phyloP scores from a whole-genome alignment of 345 rosid species.

The Mangifera indica region DNA sequence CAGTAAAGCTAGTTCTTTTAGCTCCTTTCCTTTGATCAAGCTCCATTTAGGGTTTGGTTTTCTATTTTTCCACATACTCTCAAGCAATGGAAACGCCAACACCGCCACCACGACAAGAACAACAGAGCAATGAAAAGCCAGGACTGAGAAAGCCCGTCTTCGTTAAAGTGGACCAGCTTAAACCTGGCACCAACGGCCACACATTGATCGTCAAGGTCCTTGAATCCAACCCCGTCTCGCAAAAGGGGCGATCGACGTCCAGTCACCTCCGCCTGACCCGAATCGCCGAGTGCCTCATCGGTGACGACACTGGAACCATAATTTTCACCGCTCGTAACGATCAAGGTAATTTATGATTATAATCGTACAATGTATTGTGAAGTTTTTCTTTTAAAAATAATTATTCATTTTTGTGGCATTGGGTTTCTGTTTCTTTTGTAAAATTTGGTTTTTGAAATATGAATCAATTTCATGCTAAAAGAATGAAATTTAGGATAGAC shows the following conservation, averaged over 20 bases:
- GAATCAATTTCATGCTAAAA: too few relatives aligned
- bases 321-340: constrained; percentile 46
- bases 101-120: not conserved
- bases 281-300: constrained; percentile 51
- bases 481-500: too few relatives aligned
- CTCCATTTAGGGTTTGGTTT: constrained; percentile 19
- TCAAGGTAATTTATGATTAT: constrained; percentile 27
- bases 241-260: constrained; percentile 34
- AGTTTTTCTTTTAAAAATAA: not conserved
- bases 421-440: too few relatives aligned
- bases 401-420: not conserved
- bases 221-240: constrained; percentile 28
- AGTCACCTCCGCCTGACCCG: constrained; percentile 33
- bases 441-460: too few relatives aligned
- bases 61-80: not conserved
- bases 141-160: constrained; percentile 46
- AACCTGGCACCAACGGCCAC: constrained; percentile 47
- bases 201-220: constrained; percentile 40
- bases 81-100: constrained; percentile 7
- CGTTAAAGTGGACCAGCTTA: constrained; percentile 43
- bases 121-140: constrained; percentile 19
- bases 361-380: not conserved
- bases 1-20: too few relatives aligned
- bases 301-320: constrained; percentile 46
- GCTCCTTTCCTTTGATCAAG: not conserved